Evolutionary conservation across 176 grass and related monocot species (phyloP).

Genomic region (Alloteropsis semialata): DNA sequence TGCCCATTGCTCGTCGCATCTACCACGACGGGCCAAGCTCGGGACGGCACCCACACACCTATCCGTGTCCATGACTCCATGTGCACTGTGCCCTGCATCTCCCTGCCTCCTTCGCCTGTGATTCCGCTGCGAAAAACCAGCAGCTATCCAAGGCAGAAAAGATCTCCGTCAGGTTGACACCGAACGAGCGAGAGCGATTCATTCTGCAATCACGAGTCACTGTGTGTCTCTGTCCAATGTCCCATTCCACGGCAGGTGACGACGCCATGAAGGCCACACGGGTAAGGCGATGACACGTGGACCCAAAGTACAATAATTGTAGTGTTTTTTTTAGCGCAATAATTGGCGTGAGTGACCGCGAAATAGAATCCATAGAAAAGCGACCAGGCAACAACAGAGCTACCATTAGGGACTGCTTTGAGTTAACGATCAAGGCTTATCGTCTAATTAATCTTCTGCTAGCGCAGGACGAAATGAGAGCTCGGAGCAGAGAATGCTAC

Average conservation of each 20-base stretch:
- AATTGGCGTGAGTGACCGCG: background rate
- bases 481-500: no score
- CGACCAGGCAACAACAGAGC: background rate
- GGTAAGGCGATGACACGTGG: slow-evolving; percentile 17
- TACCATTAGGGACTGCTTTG: background rate
- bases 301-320: slow-evolving; percentile 33
- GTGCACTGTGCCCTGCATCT: background rate
- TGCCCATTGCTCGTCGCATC: background rate
- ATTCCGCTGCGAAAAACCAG: background rate
- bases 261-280: slow-evolving; percentile 4
- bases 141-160: background rate
- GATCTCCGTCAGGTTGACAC: background rate
- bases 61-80: background rate
- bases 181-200: background rate
- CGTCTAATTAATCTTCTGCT: background rate
- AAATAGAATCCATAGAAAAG: background rate
- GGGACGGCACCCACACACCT: background rate
- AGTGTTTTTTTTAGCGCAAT: background rate
- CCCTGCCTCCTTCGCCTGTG: background rate
- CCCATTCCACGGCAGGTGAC: background rate
- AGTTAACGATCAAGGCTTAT: background rate
- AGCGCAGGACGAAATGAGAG: background rate
- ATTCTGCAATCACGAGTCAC: background rate
- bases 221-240: background rate
- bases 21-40: background rate